Evolutionary conservation across 345 rosid species (phyloP).

Genomic region (Gossypium sturtianum): DNA sequence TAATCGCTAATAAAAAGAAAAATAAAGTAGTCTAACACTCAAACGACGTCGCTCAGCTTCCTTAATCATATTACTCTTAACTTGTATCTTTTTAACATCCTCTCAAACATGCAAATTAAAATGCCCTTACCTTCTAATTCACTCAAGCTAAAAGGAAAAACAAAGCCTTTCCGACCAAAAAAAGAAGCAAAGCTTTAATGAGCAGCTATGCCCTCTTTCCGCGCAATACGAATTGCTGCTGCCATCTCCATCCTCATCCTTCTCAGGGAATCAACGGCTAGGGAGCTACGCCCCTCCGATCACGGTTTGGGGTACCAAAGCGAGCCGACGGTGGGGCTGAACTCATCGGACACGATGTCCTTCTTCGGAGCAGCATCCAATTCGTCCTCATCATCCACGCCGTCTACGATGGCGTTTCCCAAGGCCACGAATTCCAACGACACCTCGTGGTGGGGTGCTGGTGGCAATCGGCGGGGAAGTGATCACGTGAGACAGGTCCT

Average conservation of each 20-base stretch:
- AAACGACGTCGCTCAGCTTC: background rate
- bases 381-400: slow-evolving; percentile 1
- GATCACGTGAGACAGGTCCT: slow-evolving; percentile 56
- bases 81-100: background rate
- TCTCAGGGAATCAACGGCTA: slow-evolving; percentile 22
- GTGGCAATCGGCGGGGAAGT: background rate
- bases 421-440: slow-evolving; percentile 35
- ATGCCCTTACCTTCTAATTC: background rate
- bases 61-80: background rate
- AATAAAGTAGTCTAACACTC: background rate
- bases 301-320: slow-evolving; percentile 62
- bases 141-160: background rate
- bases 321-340: slow-evolving; percentile 24
- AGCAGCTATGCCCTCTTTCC: background rate
- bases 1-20: background rate
- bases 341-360: slow-evolving; percentile 42
- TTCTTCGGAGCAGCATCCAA: slow-evolving; percentile 39
- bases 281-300: slow-evolving; percentile 64
- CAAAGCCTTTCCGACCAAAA: background rate
- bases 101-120: background rate
- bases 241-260: slow-evolving; percentile 20
- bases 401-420: slow-evolving; percentile 37
- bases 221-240: background rate
- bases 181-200: background rate
- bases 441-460: slow-evolving; percentile 35